These are phyloP conservation scores for Boletellus dicymbophilus DNA, from an alignment of 1,284 basidiomycete genomes.

Conservation along the genomic window DNA sequence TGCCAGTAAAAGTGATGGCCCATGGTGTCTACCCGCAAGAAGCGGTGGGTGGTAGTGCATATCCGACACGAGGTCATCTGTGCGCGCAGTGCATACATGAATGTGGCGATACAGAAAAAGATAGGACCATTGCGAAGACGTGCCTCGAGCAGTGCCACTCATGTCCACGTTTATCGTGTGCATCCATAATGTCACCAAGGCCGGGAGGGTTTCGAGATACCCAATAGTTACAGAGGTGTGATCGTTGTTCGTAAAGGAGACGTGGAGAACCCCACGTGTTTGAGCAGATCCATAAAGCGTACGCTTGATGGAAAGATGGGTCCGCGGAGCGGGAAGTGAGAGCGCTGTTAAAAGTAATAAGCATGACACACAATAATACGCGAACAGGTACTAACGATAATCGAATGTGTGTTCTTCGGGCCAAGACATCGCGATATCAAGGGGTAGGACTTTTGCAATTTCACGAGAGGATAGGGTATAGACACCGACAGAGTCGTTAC, in stretches of 20 bases:
- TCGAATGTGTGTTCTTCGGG: conserved; percentile 50
- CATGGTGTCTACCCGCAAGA: conserved; percentile 44
- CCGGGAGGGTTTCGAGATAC: conserved; percentile 93
- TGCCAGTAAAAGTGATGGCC: conserved; percentile 56
- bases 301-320: conserved; percentile 35
- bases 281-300: conserved; percentile 79
- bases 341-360: conserved; percentile 18
- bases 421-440: conserved; percentile 62
- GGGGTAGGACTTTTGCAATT: conserved; percentile 30
- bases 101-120: neutral
- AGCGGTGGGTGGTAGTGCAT: conserved; percentile 67
- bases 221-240: conserved; percentile 49
- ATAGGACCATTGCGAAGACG: conserved; percentile 30
- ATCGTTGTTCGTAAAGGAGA: conserved; percentile 71
- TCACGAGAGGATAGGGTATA: conserved; percentile 55
- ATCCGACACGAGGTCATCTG: conserved; percentile 47
- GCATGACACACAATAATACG: neutral
- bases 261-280: conserved; percentile 69
- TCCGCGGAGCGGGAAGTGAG: conserved; percentile 16
- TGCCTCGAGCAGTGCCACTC: conserved; percentile 46
- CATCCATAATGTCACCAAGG: conserved; percentile 88
- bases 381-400: conserved; percentile 48
- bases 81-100: neutral
- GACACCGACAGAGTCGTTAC: conserved; percentile 36
- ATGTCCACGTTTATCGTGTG: conserved; percentile 69